Evolutionary conservation across 75 land plant genomes (phyloP).

Genomic region (Adiantum capillusveneris): DNA sequence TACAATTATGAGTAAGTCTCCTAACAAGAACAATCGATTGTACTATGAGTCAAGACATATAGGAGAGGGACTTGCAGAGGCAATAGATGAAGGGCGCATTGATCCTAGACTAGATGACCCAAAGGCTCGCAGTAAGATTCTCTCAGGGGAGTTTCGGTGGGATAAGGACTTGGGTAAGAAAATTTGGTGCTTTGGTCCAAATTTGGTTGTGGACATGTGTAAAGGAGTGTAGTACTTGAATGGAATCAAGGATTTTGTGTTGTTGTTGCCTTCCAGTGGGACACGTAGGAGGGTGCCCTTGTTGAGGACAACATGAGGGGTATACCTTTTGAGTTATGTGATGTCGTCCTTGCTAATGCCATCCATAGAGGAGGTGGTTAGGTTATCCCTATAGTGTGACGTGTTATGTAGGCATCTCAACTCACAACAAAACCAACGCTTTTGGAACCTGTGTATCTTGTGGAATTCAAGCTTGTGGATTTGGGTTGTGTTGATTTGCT

Average conservation of each 20-base stretch:
- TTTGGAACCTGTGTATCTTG: no score
- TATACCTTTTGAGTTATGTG: background rate
- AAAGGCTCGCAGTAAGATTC: conserved; percentile 49
- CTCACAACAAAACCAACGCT: no score
- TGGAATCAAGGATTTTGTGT: no score
- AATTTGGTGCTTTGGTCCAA: no score
- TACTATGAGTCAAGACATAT: conserved; percentile 61
- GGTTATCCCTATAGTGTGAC: background rate
- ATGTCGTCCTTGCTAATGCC: background rate
- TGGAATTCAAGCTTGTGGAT: no score
- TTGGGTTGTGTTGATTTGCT: no score
- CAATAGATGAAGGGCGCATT: conserved; percentile 63
- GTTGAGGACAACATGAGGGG: background rate
- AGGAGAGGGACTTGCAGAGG: conserved; percentile 63
- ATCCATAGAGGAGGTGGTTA: background rate
- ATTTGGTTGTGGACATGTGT: no score
- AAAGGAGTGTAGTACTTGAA: no score
- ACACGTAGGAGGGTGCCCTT: background rate
- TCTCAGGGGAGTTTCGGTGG: no score
- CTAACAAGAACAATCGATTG: conserved; percentile 65
- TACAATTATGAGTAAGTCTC: conserved; percentile 70
- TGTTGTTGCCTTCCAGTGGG: background rate
- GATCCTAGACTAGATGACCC: conserved; percentile 70
- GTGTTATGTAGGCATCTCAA: no score
- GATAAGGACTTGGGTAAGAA: no score